phyloP scores from a whole-genome alignment of 2,329 filamentous ascomycete genomes.

The Hymenotorrendiella dingleyae region DNA sequence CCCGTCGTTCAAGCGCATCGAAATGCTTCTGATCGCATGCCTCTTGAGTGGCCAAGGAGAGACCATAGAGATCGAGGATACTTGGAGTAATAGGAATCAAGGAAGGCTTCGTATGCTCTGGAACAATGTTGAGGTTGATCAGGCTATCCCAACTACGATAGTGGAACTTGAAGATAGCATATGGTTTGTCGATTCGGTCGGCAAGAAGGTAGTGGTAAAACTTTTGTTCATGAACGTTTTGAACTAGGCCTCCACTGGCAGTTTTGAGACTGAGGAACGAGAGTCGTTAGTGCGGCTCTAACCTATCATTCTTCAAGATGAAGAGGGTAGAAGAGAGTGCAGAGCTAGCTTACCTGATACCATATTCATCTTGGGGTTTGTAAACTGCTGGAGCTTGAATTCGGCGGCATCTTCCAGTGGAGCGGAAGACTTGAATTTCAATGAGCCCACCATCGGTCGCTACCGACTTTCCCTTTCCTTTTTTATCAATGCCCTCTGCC shows the following conservation, averaged over 20 bases:
- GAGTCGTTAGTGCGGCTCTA: too few relatives aligned
- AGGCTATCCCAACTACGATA: constrained; percentile 49
- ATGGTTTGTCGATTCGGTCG: constrained; percentile 47
- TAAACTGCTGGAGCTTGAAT: constrained; percentile 39
- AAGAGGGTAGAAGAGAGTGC: constrained; percentile 29
- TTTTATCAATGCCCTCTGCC: too few relatives aligned
- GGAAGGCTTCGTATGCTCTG: constrained; percentile 14
- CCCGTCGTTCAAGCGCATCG: constrained; percentile 2
- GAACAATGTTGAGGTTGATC: constrained; percentile 41
- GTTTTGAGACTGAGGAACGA: too few relatives aligned
- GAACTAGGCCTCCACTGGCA: constrained; percentile 47
- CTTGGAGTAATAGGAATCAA: constrained; percentile 17
- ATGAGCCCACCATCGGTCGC: constrained; percentile 47
- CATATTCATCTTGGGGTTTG: constrained; percentile 43
- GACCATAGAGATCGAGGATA: constrained; percentile 14
- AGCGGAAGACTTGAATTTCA: constrained; percentile 47
- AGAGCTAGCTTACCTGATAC: constrained; percentile 42
- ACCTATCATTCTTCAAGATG: too few relatives aligned
- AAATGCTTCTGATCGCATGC: constrained; percentile 8
- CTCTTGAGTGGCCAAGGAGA: constrained; percentile 7
- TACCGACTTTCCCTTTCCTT: constrained; percentile 15
- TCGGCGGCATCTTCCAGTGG: constrained; percentile 40
- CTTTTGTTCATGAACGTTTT: constrained; percentile 42
- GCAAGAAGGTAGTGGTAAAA: constrained; percentile 48
- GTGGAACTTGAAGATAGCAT: constrained; percentile 48